Base-by-base conservation (phyloP, 2,329 filamentous ascomycete genomes). In the Immersiporthe knoxdaviesiana region DNA sequence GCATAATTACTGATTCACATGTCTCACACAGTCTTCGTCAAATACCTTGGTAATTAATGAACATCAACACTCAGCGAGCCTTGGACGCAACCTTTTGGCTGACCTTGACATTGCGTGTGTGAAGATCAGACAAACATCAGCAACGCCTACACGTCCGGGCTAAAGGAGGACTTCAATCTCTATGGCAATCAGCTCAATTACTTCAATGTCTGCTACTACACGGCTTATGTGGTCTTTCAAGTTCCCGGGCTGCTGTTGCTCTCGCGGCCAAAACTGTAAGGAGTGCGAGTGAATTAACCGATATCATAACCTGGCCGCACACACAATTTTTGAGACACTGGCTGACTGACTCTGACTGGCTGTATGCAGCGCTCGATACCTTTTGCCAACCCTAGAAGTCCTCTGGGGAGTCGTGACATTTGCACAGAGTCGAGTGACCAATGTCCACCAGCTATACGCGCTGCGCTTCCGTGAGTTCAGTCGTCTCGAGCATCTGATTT, bases 131-230 rank as follows among this genome's bases (percentile, higher is more conserved):
- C 76, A 14, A 78, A 78, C 30, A 77, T 78, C 63, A 78, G 74
- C 70, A 79, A 79, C 72, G 80, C 79, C 58, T 81, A 80, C 54
- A 78, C 79, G 24, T 78, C 75, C 35, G 80, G 80, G 1, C 77
- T 81, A 64, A 78, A 81, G 68, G 80, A 82, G 56, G 79, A 80
- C 39, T 76, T 82, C 27, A 71, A 64, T 5, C 73, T 81, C 54
- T 75, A 79, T 37, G 79, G 79, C 12, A 81, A 81, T 67, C 75
- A 82, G 65, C 75, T 81, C 7, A 80, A 81, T 69, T 78, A 80
- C 44, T 78, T 82, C 64, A 81, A 81, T 54, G 76, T 80, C 4
- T 79, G 78, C 68, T 83, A 81, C 74, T 81, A 77, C n/a, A 76
- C 76, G 11, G 77, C 78, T 16, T 79, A 80, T 68, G 77, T 79